Evolutionary conservation across 2,329 filamentous ascomycete genomes (phyloP).

Genomic region (Aspergillus neotritici): DNA sequence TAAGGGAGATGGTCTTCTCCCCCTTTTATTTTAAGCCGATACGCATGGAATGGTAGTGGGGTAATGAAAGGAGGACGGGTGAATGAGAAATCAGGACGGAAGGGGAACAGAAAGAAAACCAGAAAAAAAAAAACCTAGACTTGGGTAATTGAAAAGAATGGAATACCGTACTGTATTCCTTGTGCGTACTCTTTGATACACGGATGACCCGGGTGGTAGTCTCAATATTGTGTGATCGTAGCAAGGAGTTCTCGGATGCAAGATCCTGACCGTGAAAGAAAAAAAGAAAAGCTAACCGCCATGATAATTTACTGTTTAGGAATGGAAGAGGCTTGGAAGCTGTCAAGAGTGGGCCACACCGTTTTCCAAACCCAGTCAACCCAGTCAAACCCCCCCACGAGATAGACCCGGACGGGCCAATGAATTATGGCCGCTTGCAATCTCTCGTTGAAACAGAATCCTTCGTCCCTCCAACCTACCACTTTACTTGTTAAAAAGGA

Average conservation of each 20-base stretch:
- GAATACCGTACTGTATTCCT: not conserved
- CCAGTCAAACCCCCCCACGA: constrained; percentile 11
- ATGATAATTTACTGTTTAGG: not conserved
- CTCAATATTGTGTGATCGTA: constrained; percentile 15
- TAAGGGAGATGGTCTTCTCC: too few species aligned
- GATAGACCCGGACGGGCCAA: constrained; percentile 10
- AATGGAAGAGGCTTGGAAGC: constrained; percentile 19
- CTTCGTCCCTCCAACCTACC: too few species aligned
- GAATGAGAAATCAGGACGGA: not conserved
- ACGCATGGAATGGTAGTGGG: too few species aligned
- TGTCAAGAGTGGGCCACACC: constrained; percentile 20
- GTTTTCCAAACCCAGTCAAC: constrained; percentile 5
- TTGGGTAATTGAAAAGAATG: not conserved
- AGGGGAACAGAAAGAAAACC: not conserved
- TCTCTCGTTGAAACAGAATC: constrained; percentile 1
- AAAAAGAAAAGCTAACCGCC: not conserved
- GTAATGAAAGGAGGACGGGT: too few species aligned
- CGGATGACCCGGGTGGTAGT: not conserved
- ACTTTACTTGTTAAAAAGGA: too few species aligned
- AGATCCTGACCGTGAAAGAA: constrained; percentile 16
- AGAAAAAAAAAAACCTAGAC: not conserved
- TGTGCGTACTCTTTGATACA: not conserved
- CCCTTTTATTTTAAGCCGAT: too few species aligned
- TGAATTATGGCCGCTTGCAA: constrained; percentile 1
- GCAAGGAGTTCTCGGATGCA: constrained; percentile 21